Evolutionary conservation across 225 moss, liverwort and hornwort species (phyloP).

Genomic region (Climacium dendroides): DNA sequence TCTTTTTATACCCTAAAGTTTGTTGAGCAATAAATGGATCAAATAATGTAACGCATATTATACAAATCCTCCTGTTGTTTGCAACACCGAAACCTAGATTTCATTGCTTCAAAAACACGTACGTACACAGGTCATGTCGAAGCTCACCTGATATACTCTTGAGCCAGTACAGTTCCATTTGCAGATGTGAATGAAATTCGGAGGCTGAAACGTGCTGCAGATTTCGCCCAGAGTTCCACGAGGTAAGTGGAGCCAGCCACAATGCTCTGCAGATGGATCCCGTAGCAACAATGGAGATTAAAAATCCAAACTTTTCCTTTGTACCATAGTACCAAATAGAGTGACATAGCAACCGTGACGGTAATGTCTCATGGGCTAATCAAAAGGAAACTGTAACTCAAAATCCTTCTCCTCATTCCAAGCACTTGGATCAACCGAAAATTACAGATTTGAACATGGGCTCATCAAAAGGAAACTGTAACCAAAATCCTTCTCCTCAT

Average conservation of each 20-base stretch:
- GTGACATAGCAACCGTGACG: neutral
- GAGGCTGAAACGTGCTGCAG: constrained; percentile 14
- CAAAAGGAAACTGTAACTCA: neutral
- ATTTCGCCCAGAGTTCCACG: constrained; percentile 47
- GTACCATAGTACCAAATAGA: neutral
- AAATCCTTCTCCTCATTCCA: neutral
- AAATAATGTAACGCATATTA: neutral
- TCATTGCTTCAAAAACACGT: neutral
- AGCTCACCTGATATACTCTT: constrained; percentile 36
- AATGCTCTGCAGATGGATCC: constrained; percentile 36
- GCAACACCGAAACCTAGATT: neutral
- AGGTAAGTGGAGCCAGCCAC: constrained; percentile 36
- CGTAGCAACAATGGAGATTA: neutral
- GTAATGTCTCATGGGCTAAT: neutral
- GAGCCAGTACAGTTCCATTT: constrained; percentile 27
- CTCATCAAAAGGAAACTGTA: neutral
- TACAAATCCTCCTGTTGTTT: neutral
- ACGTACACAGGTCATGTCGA: too few species aligned
- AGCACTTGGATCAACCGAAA: neutral
- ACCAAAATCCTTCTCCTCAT: neutral
- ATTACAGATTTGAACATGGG: neutral
- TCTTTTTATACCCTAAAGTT: neutral
- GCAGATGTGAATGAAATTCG: constrained; percentile 43
- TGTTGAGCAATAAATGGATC: neutral
- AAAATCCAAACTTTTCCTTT: too few species aligned